phyloP scores from a whole-genome alignment of 202 grass and related monocot species.

The Cymbopogon flexuosus region DNA sequence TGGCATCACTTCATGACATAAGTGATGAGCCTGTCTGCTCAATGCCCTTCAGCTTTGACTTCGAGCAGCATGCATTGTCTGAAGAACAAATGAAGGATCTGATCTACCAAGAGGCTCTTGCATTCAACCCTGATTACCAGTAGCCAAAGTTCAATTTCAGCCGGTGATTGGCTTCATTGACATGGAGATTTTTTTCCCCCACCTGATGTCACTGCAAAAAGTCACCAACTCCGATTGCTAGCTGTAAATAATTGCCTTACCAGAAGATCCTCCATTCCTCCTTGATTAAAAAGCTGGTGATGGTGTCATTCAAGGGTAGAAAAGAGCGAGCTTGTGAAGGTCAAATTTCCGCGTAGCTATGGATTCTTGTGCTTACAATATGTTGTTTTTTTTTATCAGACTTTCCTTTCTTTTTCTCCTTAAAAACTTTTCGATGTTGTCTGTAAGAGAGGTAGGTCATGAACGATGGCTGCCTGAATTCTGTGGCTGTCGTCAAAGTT shows the following conservation, averaged over 20 bases:
- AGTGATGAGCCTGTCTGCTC: conserved; percentile 77
- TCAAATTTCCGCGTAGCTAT: conserved; percentile 36
- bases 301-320: conserved; percentile 29
- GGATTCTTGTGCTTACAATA: conserved; percentile 34
- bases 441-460: conserved; percentile 45
- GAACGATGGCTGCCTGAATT: conserved; percentile 48
- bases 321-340: conserved; percentile 11
- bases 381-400: conserved; percentile 35
- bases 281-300: conserved; percentile 34
- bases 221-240: conserved; percentile 16
- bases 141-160: conserved; percentile 31
- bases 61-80: conserved; percentile 88
- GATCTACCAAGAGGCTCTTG: conserved; percentile 74
- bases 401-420: background rate
- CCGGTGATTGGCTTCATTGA: conserved; percentile 22
- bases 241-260: conserved; percentile 60
- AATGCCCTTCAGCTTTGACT: conserved; percentile 85
- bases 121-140: conserved; percentile 79
- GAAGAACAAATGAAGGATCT: conserved; percentile 99
- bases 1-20: conserved; percentile 87
- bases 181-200: conserved; percentile 18
- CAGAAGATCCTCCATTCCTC: conserved; percentile 26
- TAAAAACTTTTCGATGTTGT: conserved; percentile 22
- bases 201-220: conserved; percentile 13
- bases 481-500: conserved; percentile 35